These are phyloP conservation scores for Aureobasidium zeae DNA, from an alignment of 2,329 filamentous ascomycete species.

Conservation along the genomic window DNA sequence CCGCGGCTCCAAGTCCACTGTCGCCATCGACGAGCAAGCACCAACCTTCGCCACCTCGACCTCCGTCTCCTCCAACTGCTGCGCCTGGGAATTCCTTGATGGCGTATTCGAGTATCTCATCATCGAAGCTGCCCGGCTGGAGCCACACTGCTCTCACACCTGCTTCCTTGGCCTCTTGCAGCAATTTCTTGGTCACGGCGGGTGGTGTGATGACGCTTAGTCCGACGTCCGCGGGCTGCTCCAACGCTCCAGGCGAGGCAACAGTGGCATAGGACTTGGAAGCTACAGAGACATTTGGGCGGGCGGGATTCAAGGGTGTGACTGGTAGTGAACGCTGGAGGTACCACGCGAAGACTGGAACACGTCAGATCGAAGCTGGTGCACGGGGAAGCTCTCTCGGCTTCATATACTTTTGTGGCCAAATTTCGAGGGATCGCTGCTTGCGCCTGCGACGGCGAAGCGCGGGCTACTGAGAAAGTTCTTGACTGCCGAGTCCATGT, in stretches of 20 bases:
- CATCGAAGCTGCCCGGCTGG: conserved; percentile 82
- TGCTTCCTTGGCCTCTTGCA: conserved; percentile 66
- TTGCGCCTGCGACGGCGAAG: conserved; percentile 86
- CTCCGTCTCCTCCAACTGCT: conserved; percentile 58
- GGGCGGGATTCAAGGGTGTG: conserved; percentile 72
- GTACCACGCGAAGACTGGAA: conserved; percentile 82
- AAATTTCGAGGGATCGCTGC: conserved; percentile 73
- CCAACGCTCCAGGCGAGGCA: conserved; percentile 55
- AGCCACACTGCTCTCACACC: conserved; percentile 74
- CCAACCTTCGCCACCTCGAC: conserved; percentile 66
- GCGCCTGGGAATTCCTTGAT: conserved; percentile 55
- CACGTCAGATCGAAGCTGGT: conserved; percentile 7
- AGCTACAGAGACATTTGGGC: conserved; percentile 54
- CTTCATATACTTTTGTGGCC: conserved; percentile 82
- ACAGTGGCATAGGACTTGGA: conserved; percentile 54
- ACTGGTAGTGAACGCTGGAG: conserved; percentile 63
- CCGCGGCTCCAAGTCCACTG: conserved; percentile 47
- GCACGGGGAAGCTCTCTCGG: not conserved
- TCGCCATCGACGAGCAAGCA: conserved; percentile 83
- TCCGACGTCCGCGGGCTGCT: conserved; percentile 58
- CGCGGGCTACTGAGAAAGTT: conserved; percentile 70
- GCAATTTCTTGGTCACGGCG: conserved; percentile 59
- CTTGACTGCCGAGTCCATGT: conserved; percentile 61
- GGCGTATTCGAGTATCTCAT: conserved; percentile 62
- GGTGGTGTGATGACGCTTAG: conserved; percentile 86